A percentile compares a stretch with the other conserved stretches of the same genome.
Conservation (phyloP, 2,329 filamentous ascomycete species). For the Chlorencoelia australis region DNA sequence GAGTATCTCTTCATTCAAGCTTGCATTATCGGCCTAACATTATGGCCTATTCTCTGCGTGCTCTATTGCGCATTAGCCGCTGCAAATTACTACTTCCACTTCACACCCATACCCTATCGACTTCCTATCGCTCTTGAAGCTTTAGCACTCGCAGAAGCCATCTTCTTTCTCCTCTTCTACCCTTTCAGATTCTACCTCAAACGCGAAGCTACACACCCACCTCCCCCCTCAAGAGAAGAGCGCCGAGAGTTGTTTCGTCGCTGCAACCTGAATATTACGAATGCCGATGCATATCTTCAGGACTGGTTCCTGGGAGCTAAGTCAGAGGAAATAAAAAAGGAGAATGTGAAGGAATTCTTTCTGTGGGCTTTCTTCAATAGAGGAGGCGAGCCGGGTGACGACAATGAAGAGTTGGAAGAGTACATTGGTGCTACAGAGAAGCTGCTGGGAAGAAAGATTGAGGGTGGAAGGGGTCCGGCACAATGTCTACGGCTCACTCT, state of each 20-base stretch:
- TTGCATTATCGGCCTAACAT: slow-evolving; percentile 38
- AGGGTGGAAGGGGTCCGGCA: slow-evolving; percentile 41
- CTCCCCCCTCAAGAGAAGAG: slow-evolving; percentile 33
- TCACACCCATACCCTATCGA: slow-evolving; percentile 23
- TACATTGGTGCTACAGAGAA: slow-evolving; percentile 43
- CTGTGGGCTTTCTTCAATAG: slow-evolving; percentile 50
- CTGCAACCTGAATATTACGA: slow-evolving; percentile 41
- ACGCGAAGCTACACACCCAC: slow-evolving; percentile 39
- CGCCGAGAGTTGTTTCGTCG: slow-evolving; percentile 39
- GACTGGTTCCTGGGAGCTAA: slow-evolving; percentile 49
- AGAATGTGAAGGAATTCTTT: slow-evolving; percentile 51
- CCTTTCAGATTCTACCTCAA: slow-evolving; percentile 43
- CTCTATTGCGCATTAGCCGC: slow-evolving; percentile 32
- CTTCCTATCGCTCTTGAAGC: slow-evolving; percentile 27
- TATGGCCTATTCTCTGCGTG: slow-evolving; percentile 39
- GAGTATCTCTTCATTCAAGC: slow-evolving; percentile 33
- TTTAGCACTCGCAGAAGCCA: slow-evolving; percentile 39
- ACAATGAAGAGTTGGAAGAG: slow-evolving; percentile 44
- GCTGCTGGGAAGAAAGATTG: slow-evolving; percentile 38
- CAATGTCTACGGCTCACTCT: slow-evolving; percentile 45
- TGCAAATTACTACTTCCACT: slow-evolving; percentile 25
- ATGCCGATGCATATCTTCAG: slow-evolving; percentile 41
- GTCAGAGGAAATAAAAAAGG: slow-evolving; percentile 40
- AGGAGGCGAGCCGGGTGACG: slow-evolving; percentile 31
- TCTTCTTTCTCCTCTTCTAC: slow-evolving; percentile 44